Conservation (phyloP, 345 rosid genomes). For the Angophora floribunda region DNA sequence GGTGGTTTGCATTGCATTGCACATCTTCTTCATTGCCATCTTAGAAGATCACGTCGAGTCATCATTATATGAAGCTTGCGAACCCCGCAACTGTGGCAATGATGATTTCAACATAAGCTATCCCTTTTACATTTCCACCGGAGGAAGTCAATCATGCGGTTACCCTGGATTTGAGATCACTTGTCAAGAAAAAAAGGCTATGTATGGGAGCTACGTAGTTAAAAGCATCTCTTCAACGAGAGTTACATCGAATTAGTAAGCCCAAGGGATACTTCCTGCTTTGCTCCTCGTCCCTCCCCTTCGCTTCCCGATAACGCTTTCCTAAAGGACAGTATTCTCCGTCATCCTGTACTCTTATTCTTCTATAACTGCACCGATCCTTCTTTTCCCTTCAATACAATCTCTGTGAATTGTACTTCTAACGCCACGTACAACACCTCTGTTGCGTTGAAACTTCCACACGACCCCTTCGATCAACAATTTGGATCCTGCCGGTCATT, state of each 20-base stretch:
- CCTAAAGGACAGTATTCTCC: no score
- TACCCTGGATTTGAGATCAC: not conserved
- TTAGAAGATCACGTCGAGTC: not conserved
- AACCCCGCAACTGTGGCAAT: not conserved
- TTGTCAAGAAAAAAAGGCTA: not conserved
- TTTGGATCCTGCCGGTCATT: not conserved
- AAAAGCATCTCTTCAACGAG: not conserved
- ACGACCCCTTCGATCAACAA: fast-evolving
- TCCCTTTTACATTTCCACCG: not conserved
- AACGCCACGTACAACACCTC: not conserved
- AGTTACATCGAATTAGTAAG: not conserved
- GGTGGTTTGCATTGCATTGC: not conserved
- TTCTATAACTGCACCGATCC: not conserved
- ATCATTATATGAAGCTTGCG: not conserved
- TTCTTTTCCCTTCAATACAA: not conserved
- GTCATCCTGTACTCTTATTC: not conserved
- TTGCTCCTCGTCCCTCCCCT: no score
- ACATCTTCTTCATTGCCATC: not conserved
- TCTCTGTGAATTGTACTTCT: not conserved
- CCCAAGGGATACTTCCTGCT: not conserved
- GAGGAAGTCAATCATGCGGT: not conserved
- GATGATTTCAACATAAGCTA: not conserved
- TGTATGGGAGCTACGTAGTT: not conserved
- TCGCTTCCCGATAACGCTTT: not conserved
- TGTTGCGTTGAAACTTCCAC: not conserved